Evolutionary conservation across 345 rosid genomes (phyloP).

Genomic region (Stellera chamaejasme): DNA sequence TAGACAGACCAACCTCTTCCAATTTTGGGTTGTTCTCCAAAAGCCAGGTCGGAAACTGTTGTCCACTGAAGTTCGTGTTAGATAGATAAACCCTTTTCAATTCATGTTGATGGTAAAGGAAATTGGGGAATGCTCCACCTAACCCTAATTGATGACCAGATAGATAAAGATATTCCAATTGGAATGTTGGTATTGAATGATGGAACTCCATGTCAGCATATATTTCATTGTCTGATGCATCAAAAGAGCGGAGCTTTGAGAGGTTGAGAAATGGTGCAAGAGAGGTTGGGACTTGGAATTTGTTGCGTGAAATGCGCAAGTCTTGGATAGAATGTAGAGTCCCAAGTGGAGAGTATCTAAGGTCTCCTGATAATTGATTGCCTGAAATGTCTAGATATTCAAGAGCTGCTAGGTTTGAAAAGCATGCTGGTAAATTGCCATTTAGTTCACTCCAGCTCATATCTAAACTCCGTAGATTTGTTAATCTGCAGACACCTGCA

Average conservation of each 20-base stretch:
- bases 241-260: slow-evolving; percentile 3
- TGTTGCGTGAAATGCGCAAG: no score
- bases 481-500: slow-evolving; percentile 6
- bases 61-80: background rate
- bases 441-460: background rate
- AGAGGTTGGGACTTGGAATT: background rate
- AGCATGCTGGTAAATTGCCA: slow-evolving; percentile 1
- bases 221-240: background rate
- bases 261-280: slow-evolving; percentile 8
- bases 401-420: background rate
- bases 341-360: no score
- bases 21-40: slow-evolving; percentile 18
- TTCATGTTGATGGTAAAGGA: slow-evolving; percentile 10
- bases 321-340: no score
- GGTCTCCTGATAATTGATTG: background rate
- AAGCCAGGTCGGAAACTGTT: slow-evolving; percentile 18
- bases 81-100: background rate
- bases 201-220: background rate
- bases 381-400: background rate
- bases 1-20: rapidly evolving
- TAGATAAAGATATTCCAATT: background rate
- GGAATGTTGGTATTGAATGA: background rate
- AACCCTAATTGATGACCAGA: no score
- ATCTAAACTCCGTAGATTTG: slow-evolving; percentile 4
- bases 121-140: slow-evolving; percentile 8